These are phyloP conservation scores for Hordeum pubiflorum DNA, from an alignment of 202 grass and related monocot species.

Conservation along the genomic window DNA sequence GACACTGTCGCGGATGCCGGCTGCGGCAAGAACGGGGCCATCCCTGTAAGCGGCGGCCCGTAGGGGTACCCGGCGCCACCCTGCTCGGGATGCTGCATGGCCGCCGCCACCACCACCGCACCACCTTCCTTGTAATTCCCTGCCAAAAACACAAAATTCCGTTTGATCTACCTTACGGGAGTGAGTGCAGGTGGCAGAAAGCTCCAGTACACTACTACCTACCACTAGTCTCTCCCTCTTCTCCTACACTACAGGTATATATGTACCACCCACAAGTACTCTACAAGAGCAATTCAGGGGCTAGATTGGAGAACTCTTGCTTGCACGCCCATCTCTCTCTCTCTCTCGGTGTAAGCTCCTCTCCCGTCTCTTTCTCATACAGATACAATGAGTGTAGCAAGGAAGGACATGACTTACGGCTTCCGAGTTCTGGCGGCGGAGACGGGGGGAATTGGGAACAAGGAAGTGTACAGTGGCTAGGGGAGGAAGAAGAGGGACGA, in stretches of 20 bases:
- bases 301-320: conserved; percentile 46
- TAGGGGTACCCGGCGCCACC: conserved; percentile 45
- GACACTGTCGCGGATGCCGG: background rate
- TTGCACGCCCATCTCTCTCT: conserved; percentile 29
- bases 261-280: conserved; percentile 3
- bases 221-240: background rate
- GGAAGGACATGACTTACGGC: conserved; percentile 23
- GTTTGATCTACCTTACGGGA: conserved; percentile 26
- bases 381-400: conserved; percentile 1
- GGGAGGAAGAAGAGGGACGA: conserved; percentile 35
- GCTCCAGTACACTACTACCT: background rate
- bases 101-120: conserved; percentile 4
- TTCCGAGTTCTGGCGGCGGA: conserved; percentile 5
- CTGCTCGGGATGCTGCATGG: conserved; percentile 58
- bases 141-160: conserved; percentile 41
- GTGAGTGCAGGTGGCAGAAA: conserved; percentile 18
- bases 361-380: conserved; percentile 28
- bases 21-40: conserved; percentile 26
- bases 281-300: conserved; percentile 13
- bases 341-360: background rate
- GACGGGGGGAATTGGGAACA: conserved; percentile 10
- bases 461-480: background rate
- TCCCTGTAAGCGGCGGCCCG: conserved; percentile 35
- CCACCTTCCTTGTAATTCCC: conserved; percentile 2
- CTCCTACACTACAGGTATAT: background rate